A percentile compares a stretch with the other conserved stretches of the same genome.
Conservation (phyloP, 805 yeast genomes). For the Barnettozyma pratensis region DNA sequence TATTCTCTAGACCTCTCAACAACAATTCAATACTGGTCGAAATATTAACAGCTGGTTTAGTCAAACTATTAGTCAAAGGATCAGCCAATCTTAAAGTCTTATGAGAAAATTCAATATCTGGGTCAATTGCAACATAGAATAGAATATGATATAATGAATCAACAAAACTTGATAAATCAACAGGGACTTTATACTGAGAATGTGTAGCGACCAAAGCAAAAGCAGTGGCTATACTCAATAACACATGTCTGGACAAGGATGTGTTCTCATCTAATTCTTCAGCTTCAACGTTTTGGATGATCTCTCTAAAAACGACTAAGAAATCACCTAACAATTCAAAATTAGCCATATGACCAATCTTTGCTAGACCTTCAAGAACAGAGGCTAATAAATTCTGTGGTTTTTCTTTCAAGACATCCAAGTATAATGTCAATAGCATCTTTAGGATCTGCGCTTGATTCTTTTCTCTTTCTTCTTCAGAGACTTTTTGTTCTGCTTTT, state of each 20-base stretch:
- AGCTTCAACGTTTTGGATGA: constrained; percentile 47
- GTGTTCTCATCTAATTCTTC: constrained; percentile 37
- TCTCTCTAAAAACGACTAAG: constrained; percentile 81
- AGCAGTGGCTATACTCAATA: constrained; percentile 84
- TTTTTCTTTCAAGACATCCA: constrained; percentile 66
- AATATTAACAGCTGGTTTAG: constrained; percentile 73
- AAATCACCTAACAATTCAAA: constrained; percentile 91
- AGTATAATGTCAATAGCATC: constrained; percentile 62
- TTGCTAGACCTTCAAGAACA: constrained; percentile 86
- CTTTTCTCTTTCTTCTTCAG: constrained; percentile 81
- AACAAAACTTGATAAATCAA: constrained; percentile 79
- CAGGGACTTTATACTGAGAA: constrained; percentile 61
- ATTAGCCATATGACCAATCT: constrained; percentile 88
- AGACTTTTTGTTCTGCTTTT: constrained; percentile 80
- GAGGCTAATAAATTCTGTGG: constrained; percentile 71
- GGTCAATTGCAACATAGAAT: constrained; percentile 65
- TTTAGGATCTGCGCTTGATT: constrained; percentile 82
- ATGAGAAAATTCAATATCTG: constrained; percentile 82
- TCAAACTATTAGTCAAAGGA: constrained; percentile 47
- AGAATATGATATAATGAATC: constrained; percentile 67
- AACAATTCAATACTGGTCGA: constrained; percentile 86
- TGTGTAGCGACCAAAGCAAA: constrained; percentile 80
- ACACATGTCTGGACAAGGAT: constrained; percentile 56
- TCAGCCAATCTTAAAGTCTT: constrained; percentile 77
- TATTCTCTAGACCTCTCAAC: constrained; percentile 68